Percentiles rank a stretch among this genome's conserved stretches.
Evolutionary conservation across 352 stramenopile genomes (phyloP).

Genomic region (Hyaloperonospora brassicae): DNA sequence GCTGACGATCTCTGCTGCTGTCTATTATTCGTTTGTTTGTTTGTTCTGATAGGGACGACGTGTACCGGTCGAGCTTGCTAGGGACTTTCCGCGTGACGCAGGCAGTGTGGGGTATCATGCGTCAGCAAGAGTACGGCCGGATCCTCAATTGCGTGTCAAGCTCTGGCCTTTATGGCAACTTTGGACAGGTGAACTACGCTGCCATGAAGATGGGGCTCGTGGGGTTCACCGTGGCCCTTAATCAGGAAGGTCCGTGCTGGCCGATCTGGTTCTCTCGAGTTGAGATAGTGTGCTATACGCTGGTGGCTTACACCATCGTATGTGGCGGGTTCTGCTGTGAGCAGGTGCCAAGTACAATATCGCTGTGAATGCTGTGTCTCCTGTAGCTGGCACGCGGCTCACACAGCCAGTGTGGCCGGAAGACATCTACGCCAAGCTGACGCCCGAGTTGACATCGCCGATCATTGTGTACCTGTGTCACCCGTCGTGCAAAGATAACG

Average conservation of each 20-base stretch:
- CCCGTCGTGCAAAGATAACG: slow-evolving; percentile 40
- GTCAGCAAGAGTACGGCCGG: slow-evolving; percentile 58
- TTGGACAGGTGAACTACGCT: slow-evolving; percentile 72
- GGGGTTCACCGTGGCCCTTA: slow-evolving; percentile 59
- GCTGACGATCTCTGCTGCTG: slow-evolving; percentile 1
- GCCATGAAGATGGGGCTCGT: slow-evolving; percentile 71
- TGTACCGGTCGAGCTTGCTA: slow-evolving; percentile 52
- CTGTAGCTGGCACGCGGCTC: slow-evolving; percentile 53
- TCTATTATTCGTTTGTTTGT: slow-evolving; percentile 3
- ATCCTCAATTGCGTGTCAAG: slow-evolving; percentile 67
- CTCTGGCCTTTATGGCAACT: slow-evolving; percentile 66
- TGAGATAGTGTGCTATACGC: neutral
- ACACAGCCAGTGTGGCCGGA: slow-evolving; percentile 60
- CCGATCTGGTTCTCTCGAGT: neutral
- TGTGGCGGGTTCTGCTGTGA: slow-evolving; percentile 3
- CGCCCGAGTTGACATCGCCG: slow-evolving; percentile 51
- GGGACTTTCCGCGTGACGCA: slow-evolving; percentile 57
- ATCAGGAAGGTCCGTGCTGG: slow-evolving; percentile 41
- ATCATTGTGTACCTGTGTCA: slow-evolving; percentile 65
- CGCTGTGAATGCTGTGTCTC: slow-evolving; percentile 58
- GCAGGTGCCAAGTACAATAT: slow-evolving; percentile 72
- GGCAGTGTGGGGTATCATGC: slow-evolving; percentile 64
- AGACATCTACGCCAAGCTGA: slow-evolving; percentile 48
- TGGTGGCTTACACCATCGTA: slow-evolving; percentile 3
- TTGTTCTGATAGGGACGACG: slow-evolving; percentile 33